These are phyloP conservation scores for Pseudocercospora cruenta DNA, from an alignment of 2,329 filamentous ascomycete genomes.

Conservation along the genomic window DNA sequence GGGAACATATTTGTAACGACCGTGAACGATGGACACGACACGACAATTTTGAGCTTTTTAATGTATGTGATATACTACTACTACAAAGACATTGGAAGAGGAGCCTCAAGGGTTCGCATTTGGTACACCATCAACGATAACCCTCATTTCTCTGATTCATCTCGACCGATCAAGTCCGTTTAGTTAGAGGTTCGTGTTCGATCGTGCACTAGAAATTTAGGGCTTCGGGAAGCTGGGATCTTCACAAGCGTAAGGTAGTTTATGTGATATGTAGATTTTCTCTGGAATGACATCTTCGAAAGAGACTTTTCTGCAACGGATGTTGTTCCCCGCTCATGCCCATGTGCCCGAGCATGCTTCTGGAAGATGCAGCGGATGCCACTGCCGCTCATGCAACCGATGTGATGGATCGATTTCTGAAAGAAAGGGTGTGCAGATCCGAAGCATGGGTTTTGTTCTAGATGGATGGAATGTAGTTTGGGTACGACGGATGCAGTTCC, in stretches of 20 bases:
- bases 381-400: neutral
- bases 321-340: slow-evolving; percentile 1
- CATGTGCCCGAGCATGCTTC: neutral
- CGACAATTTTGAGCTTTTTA: neutral
- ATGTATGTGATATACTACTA: neutral
- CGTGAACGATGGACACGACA: neutral
- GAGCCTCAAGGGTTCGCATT: neutral
- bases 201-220: slow-evolving; percentile 4
- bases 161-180: neutral
- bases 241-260: neutral
- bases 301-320: neutral
- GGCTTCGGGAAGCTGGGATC: neutral
- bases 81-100: neutral
- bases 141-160: neutral
- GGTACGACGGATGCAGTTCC: neutral
- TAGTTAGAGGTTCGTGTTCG: neutral
- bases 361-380: neutral
- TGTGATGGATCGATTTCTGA: neutral
- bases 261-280: neutral
- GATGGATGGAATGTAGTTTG: neutral
- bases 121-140: neutral
- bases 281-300: neutral
- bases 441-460: neutral
- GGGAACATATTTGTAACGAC: slow-evolving; percentile 2
- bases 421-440: neutral